phyloP scores from a whole-genome alignment of 2,329 filamentous ascomycete species.

The Hypoxylon sp. region DNA sequence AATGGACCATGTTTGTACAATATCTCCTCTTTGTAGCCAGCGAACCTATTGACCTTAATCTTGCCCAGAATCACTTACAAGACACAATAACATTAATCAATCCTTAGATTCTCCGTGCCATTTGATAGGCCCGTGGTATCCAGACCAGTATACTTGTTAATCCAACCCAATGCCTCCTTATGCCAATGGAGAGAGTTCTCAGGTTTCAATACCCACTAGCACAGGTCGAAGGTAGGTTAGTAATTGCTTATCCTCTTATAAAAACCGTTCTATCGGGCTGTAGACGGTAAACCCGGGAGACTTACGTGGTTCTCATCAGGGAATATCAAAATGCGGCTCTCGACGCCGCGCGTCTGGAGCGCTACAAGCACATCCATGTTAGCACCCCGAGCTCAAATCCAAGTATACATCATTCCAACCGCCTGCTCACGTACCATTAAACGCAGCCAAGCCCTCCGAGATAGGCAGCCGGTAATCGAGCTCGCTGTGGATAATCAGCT shows the following conservation, averaged over 20 bases:
- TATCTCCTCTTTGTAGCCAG: background rate
- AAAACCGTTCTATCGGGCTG: background rate
- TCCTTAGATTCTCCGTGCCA: conserved; percentile 41
- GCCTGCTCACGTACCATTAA: conserved; percentile 67
- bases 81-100: conserved; percentile 32
- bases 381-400: conserved; percentile 4
- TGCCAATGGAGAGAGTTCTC: conserved; percentile 96
- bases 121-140: conserved; percentile 49
- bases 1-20: background rate
- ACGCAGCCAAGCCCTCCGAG: conserved; percentile 85
- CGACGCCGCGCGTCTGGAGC: conserved; percentile 80
- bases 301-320: conserved; percentile 78
- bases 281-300: conserved; percentile 13
- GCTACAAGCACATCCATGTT: conserved; percentile 59
- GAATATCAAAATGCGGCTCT: conserved; percentile 85
- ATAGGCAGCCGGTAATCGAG: conserved; percentile 91
- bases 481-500: conserved; percentile 89
- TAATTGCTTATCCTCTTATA: conserved; percentile 51
- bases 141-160: conserved; percentile 73
- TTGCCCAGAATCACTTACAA: background rate
- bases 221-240: conserved; percentile 75
- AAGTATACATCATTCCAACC: background rate
- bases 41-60: background rate
- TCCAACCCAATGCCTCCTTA: conserved; percentile 84
- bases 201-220: conserved; percentile 89